Percentiles rank a stretch among this genome's conserved stretches.
Evolutionary conservation across 2,329 filamentous ascomycete genomes (phyloP).

Genomic region (Phaeosphaeriaceae sp.): DNA sequence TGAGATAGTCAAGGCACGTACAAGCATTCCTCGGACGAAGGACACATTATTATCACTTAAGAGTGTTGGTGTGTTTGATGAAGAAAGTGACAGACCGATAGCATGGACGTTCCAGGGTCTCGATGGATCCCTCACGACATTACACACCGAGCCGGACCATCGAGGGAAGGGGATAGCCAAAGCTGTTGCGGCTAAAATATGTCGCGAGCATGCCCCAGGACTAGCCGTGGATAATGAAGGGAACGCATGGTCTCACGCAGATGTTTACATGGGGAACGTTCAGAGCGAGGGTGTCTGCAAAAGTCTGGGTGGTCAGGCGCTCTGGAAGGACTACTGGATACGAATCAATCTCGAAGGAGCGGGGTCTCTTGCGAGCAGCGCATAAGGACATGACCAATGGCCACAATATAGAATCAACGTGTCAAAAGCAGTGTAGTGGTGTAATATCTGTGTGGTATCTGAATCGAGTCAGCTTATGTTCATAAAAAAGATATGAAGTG

Average conservation of each 20-base stretch:
- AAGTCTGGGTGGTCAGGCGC: conserved; percentile 64
- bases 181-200: conserved; percentile 64
- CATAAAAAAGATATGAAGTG: neutral
- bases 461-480: conserved; percentile 27
- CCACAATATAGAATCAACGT: neutral
- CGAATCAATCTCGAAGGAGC: conserved; percentile 50
- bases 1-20: conserved; percentile 57
- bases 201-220: conserved; percentile 53
- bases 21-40: conserved; percentile 62
- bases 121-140: conserved; percentile 67
- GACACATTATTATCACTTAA: conserved; percentile 51
- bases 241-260: conserved; percentile 66
- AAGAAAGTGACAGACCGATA: conserved; percentile 57
- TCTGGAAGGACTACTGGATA: conserved; percentile 67
- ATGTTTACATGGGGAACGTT: conserved; percentile 67
- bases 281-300: conserved; percentile 68
- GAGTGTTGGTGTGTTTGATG: conserved; percentile 51
- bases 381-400: conserved; percentile 3
- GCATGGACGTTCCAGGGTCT: conserved; percentile 71
- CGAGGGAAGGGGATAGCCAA: conserved; percentile 70
- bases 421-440: neutral
- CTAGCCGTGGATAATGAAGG: conserved; percentile 42
- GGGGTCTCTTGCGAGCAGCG: conserved; percentile 18
- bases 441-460: conserved; percentile 16
- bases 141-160: conserved; percentile 67